Evolutionary conservation across 495 filamentous ascomycete genomes (phyloP), one percentile per base, ranked within the genome.

Genomic region (Lindgomyces ingoldianus): DNA sequence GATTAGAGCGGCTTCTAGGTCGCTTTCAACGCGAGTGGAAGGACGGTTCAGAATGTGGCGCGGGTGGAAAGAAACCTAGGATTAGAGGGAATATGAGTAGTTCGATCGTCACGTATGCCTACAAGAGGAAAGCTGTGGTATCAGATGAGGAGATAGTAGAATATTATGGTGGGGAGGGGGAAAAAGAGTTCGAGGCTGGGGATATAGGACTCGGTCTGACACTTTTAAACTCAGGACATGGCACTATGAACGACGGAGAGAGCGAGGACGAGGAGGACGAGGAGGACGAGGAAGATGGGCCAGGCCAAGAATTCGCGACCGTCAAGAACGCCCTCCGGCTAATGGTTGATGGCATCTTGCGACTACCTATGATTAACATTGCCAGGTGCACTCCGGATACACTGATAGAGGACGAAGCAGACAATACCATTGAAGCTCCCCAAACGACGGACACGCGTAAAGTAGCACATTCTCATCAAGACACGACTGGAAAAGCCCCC

Each of bases 191-290:
- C 6, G 46, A 49, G 18, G 46, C 21, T 9, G n/a, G n/a, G n/a
- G n/a, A n/a, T n/a, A 4, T 33, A n/a, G 49, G 49, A 6, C 27
- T 53, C 19, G 49, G 49, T 30, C 49, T 53, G 19, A 36, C 11
- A 9, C 12, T 53, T n/a, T 19, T 26, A 29, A 29, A 53, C 21
- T 30, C 29, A 18, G n/a, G 14, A 26, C 29, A 27, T 9, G 2
- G 4, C 1, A n/a, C 19, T 2, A 18, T 30, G n/a, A n/a, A n/a
- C n/a, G n/a, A n/a, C n/a, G 29, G 18, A 3, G 49, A 53, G 14
- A 53, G 49, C 26, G n/a, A n/a, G n/a, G n/a, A n/a, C n/a, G 49
- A 53, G 29, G 49, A 53, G 49, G 49, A 36, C 19, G 49, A 53
- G n/a, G 49, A 53, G 19, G 49, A 53, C 25, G 25, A 53, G 19